Base-by-base conservation (phyloP, 1,139 yeast species). In the Hanseniaspora uvarum region DNA sequence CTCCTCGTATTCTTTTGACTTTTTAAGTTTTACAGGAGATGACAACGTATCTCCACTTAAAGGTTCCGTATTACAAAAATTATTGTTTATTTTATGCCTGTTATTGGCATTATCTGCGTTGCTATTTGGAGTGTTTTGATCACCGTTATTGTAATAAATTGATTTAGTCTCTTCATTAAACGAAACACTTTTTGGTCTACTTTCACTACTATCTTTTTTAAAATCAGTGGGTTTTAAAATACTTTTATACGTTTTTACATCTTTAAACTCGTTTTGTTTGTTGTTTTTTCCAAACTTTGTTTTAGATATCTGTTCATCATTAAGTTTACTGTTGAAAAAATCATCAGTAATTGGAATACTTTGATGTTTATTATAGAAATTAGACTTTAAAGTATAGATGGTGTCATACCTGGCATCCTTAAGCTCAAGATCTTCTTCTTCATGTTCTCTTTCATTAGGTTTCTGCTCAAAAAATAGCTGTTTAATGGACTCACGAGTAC, bases 161-260 rank as follows among this genome's bases (percentile, higher is more conserved):
- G n/a, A n/a, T n/a, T n/a, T n/a, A n/a, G n/a, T 10, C 10, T 21
- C 33, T 5, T n/a, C n/a, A 19, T 33, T 7, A 31, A 44, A 44
- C 7, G 46, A 44, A n/a, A 44, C 46, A 21, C 46, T 44, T 18
- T 44, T 44, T 21, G 46, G 46, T 21, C 46, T 39, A n/a, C 12
- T 19, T 21, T 37, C 41, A 5, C 2, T 34, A 11, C 10, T 34
- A 19, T 10, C 6, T n/a, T 34, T 34, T 10, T n/a, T n/a, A n/a
- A 6, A 34, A 8, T 16, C 46, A 8, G 33, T 10, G 6, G 24
- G 23, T 24, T 41, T 41, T 6, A 39, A 24, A 2, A 39, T 39
- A 14, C 43, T n/a, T 19, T 39, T 39, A 6, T n/a, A 39, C 14
- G 16, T 16, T 24, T 39, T 16, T 6, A 38, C 28, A 5, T 12